phyloP scores from a whole-genome alignment of 2,329 filamentous ascomycete species.

The Fusarium dlaminii region DNA sequence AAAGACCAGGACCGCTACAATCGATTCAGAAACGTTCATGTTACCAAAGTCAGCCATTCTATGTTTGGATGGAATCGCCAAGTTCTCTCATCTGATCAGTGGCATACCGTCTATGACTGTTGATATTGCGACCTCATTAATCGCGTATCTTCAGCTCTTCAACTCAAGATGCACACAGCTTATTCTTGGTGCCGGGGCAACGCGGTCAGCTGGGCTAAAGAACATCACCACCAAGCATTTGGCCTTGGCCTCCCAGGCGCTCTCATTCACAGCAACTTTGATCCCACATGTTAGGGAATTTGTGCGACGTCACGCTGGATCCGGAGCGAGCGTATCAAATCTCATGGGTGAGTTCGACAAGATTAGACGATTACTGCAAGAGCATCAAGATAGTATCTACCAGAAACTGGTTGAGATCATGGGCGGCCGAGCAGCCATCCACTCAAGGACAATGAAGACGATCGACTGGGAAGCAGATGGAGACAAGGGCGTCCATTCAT shows the following conservation, averaged over 20 bases:
- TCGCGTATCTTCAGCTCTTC: conserved; percentile 91
- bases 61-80: conserved; percentile 82
- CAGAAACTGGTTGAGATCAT: conserved; percentile 95
- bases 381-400: conserved; percentile 90
- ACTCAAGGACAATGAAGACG: conserved; percentile 78
- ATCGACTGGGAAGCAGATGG: conserved; percentile 75
- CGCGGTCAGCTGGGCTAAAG: conserved; percentile 85
- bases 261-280: conserved; percentile 86
- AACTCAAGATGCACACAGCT: conserved; percentile 97
- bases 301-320: conserved; percentile 76
- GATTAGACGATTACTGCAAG: conserved; percentile 82
- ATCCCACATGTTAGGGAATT: conserved; percentile 94
- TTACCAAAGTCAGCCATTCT: conserved; percentile 84
- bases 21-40: conserved; percentile 87
- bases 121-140: conserved; percentile 80
- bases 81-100: conserved; percentile 83
- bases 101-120: conserved; percentile 89
- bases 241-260: conserved; percentile 86
- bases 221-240: conserved; percentile 98
- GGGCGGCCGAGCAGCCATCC: conserved; percentile 77
- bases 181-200: conserved; percentile 93
- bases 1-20: conserved; percentile 75
- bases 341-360: conserved; percentile 90
- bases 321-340: conserved; percentile 60
- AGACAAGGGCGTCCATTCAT: conserved; percentile 63